These are phyloP conservation scores for Knoxdaviesia capensis DNA, from an alignment of 2,329 filamentous ascomycete genomes.

Conservation along the genomic window DNA sequence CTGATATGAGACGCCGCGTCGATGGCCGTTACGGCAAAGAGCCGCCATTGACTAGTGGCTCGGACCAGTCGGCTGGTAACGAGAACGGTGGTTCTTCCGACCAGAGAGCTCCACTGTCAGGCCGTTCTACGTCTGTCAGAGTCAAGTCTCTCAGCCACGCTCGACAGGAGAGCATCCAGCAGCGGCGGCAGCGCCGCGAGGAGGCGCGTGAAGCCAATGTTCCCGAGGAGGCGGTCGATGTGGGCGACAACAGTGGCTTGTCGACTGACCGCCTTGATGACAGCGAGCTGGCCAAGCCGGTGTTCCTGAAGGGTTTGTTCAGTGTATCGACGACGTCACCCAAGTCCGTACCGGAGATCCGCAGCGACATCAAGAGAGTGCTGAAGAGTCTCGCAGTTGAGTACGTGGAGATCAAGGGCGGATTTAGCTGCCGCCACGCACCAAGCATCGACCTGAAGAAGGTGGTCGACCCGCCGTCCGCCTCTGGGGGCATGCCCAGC, in stretches of 20 bases:
- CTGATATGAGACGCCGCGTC: constrained; percentile 52
- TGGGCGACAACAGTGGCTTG: constrained; percentile 34
- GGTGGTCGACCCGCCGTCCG: constrained; percentile 38
- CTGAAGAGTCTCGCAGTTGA: constrained; percentile 77
- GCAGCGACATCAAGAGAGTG: constrained; percentile 77
- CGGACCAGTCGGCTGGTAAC: constrained; percentile 47
- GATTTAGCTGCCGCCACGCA: constrained; percentile 72
- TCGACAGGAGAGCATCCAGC: constrained; percentile 79
- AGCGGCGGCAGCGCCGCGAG: constrained; percentile 54
- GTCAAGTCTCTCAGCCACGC: constrained; percentile 81
- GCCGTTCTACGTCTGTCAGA: constrained; percentile 43
- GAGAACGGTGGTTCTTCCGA: constrained; percentile 27
- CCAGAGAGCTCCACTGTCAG: too few species aligned
- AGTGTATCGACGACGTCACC: constrained; percentile 93
- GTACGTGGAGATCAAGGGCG: constrained; percentile 78
- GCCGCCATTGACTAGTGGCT: constrained; percentile 56
- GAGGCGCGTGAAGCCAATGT: constrained; percentile 57
- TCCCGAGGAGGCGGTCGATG: constrained; percentile 72
- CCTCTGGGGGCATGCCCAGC: constrained; percentile 14
- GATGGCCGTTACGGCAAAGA: constrained; percentile 32
- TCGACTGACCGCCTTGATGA: constrained; percentile 42
- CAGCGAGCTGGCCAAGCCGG: constrained; percentile 74
- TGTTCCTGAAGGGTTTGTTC: constrained; percentile 90
- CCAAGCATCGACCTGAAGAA: constrained; percentile 79
- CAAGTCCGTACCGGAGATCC: constrained; percentile 70